phyloP scores from a whole-genome alignment of 441 rosid genomes.

The Populus hybrid region DNA sequence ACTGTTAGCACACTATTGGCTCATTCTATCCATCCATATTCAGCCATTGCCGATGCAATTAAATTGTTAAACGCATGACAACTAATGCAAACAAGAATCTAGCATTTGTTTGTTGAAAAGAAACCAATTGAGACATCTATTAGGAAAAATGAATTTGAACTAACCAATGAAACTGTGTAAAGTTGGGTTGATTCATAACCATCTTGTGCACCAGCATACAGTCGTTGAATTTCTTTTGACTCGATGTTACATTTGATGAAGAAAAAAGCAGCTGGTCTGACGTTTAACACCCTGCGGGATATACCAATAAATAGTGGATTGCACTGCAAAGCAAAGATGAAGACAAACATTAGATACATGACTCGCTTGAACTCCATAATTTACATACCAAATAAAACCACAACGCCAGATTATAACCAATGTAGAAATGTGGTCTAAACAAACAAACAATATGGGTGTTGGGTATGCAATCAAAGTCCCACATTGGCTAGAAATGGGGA shows the following conservation, averaged over 20 bases:
- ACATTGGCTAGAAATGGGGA: too few species aligned
- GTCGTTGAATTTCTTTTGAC: constrained; percentile 63
- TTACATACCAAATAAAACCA: neutral
- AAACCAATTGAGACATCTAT: neutral
- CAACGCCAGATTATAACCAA: neutral
- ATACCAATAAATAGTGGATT: constrained; percentile 67
- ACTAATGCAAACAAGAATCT: neutral
- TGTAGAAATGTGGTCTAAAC: neutral
- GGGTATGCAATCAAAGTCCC: too few species aligned
- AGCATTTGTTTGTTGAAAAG: neutral
- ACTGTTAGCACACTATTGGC: neutral
- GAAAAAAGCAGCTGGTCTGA: constrained; percentile 85
- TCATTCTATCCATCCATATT: neutral
- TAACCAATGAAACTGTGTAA: constrained; percentile 64
- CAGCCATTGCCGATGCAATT: neutral
- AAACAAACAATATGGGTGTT: neutral
- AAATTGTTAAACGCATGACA: neutral
- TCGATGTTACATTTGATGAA: constrained; percentile 58
- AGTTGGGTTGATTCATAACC: constrained; percentile 86
- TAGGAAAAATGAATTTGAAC: constrained; percentile 18
- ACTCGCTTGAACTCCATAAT: neutral
- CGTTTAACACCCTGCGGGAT: constrained; percentile 71
- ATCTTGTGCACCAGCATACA: constrained; percentile 77
- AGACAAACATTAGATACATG: neutral
- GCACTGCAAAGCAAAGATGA: constrained; percentile 38